Conservation (phyloP, 768 basidiomycete species). For the Boletellus sp. region DNA sequence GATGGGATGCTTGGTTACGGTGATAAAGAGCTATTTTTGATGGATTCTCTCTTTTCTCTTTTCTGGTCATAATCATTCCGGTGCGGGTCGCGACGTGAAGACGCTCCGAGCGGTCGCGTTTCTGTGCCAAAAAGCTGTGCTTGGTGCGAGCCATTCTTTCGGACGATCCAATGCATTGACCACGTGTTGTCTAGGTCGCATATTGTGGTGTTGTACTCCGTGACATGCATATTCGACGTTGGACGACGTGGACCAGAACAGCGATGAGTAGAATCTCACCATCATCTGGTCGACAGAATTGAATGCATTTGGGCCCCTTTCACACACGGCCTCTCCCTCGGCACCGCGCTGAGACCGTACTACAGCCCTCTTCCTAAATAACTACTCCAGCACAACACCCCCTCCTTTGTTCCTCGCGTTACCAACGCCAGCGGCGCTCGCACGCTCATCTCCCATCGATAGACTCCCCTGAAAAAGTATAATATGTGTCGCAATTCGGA, state of each 20-base stretch:
- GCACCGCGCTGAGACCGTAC: background rate
- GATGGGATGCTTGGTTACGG: constrained; percentile 8
- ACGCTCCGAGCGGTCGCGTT: background rate
- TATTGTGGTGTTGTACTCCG: background rate
- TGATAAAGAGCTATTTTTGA: constrained; percentile 7
- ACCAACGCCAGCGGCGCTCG: background rate
- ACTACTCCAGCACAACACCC: background rate
- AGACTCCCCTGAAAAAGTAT: background rate
- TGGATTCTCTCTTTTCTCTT: constrained; percentile 2
- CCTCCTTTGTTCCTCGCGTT: background rate
- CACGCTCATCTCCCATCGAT: background rate
- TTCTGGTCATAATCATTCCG: constrained; percentile 2
- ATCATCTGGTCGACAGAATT: background rate
- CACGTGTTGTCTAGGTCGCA: constrained; percentile 1
- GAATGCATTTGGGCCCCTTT: constrained; percentile 1
- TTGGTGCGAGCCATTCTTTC: constrained; percentile 13
- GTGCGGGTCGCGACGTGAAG: background rate
- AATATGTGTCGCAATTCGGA: background rate
- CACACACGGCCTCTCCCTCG: background rate
- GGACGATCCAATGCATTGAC: constrained; percentile 5
- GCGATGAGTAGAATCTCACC: constrained; percentile 8
- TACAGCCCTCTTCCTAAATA: background rate
- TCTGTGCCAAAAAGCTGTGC: background rate
- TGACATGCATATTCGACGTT: background rate
- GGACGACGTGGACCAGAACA: constrained; percentile 4